A percentile compares a stretch with the other conserved stretches of the same genome.
Conservation (phyloP, 228 moss, liverwort and hornwort genomes). For the Sphagnum magellanicum region DNA sequence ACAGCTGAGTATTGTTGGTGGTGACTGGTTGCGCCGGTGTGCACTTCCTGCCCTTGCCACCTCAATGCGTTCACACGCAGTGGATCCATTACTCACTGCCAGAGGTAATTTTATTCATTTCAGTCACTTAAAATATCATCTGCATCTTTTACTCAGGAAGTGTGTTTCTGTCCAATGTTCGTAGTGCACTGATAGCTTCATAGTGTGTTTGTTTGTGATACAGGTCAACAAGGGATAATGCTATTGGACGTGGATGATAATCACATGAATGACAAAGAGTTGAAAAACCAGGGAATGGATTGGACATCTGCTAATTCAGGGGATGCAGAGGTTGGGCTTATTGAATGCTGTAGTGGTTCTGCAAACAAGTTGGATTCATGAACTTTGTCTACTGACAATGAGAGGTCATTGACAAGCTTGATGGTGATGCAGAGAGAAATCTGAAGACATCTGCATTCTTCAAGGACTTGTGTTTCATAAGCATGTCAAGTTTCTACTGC, state of each 20-base stretch:
- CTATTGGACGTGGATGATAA: conserved; percentile 70
- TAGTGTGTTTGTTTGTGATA: no score
- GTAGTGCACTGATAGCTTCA: no score
- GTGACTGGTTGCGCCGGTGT: conserved; percentile 87
- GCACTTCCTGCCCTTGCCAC: conserved; percentile 67
- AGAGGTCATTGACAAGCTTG: not conserved
- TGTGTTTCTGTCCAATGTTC: not conserved
- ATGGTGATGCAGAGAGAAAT: no score
- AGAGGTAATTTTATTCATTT: conserved; percentile 31
- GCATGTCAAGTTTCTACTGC: no score
- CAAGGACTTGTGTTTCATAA: no score
- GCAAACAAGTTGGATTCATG: not conserved
- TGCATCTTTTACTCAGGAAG: not conserved
- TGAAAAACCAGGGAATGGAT: conserved; percentile 35
- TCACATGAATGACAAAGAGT: conserved; percentile 44
- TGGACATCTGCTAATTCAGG: conserved; percentile 32
- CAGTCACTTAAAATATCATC: not conserved
- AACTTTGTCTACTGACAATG: not conserved
- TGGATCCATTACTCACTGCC: conserved; percentile 44
- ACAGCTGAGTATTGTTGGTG: conserved; percentile 91
- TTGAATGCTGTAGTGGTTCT: not conserved
- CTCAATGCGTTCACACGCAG: conserved; percentile 62
- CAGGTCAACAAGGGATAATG: conserved; percentile 67
- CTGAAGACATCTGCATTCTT: no score
- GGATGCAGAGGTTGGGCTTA: conserved; percentile 41